phyloP scores from a whole-genome alignment of 1,139 yeast species.

The Pichia sp. region DNA sequence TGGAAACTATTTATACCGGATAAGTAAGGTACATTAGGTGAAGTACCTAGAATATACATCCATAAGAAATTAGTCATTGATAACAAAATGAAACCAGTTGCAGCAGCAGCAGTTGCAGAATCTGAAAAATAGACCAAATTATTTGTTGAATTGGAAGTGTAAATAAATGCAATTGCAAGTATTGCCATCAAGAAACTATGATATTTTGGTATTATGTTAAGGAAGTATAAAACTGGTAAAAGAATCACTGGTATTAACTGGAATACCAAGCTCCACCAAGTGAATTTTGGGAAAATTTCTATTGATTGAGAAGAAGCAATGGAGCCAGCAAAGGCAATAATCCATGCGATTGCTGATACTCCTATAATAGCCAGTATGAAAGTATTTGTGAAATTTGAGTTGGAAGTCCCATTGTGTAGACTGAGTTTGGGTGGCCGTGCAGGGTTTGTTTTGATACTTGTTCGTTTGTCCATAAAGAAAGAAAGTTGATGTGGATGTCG shows the following conservation, averaged over 20 bases:
- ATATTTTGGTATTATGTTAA: conserved; percentile 66
- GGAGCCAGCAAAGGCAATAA: conserved; percentile 81
- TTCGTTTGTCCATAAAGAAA: no score
- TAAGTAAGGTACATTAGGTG: conserved; percentile 71
- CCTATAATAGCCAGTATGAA: conserved; percentile 8
- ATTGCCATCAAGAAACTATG: conserved; percentile 53
- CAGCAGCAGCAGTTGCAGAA: conserved; percentile 74
- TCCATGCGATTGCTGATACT: conserved; percentile 56
- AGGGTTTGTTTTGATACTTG: no score
- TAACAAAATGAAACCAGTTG: conserved; percentile 83
- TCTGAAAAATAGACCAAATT: conserved; percentile 62
- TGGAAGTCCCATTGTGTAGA: neutral
- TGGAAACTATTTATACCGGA: conserved; percentile 68
- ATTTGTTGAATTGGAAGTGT: conserved; percentile 78
- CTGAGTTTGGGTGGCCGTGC: no score
- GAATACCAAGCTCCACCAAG: conserved; percentile 98
- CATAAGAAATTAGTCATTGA: conserved; percentile 73
- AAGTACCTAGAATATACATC: conserved; percentile 82
- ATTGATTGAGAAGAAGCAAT: conserved; percentile 40
- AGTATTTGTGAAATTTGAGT: conserved; percentile 3
- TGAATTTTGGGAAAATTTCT: conserved; percentile 58
- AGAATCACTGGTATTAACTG: conserved; percentile 54
- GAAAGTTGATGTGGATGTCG: no score
- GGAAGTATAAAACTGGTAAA: conserved; percentile 54
- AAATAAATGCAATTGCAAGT: conserved; percentile 62